Base-by-base conservation (phyloP, 139 green algal genomes). In the Chlorella sp. region DNA sequence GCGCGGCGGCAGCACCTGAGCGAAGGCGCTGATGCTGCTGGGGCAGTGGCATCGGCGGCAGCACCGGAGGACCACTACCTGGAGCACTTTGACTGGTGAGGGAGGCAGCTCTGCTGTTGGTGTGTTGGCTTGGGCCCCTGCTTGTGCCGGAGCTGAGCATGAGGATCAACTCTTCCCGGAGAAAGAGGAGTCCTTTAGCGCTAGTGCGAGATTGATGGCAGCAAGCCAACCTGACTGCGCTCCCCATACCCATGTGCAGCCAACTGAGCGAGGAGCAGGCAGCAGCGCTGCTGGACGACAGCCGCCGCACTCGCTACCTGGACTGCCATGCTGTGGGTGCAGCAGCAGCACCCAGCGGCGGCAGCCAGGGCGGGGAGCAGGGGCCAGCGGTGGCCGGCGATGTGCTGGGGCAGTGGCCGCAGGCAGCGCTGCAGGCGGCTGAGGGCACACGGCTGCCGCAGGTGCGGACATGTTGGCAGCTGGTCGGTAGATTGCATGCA, bases 1-100 rank as follows among this genome's bases (percentile, higher is more conserved):
- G 51, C 39, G 68, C 68, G 36, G 28, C 26, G 67, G 80, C 78
- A 60, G 78, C 73, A 64, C 13, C 44, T 64, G 2, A 17, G 30
- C 9, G 44, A 39, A 28, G 26, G 78, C 28, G 11, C 4, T 2
- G 78, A 44, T 23, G 25, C 57, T 13, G 36, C n/a, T 39, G 73
- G 55, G 30, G 74, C 74, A 51, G 74, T 17, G 6, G 34, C 55
- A 26, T n/a, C 34, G 26, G 69, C 38, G 25, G 34, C 51, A n/a
- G 51, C 80, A 30, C 23, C 26, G 9, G 69, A 86, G 81, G 81
- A 86, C 26, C 70, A 80, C 38, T 86, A 80, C 38, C 2, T 62
- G 3, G 25, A 38, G 7, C 81, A 86, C 32, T 86, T 86, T 80
- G 81, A 72, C 70, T 36, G 81, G 70, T 78, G 68, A 57, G 63